Evolutionary conservation across 768 basidiomycete species (phyloP), one percentile per base, ranked within the genome.

Genomic region (Brasilioporus rufonigricans): DNA sequence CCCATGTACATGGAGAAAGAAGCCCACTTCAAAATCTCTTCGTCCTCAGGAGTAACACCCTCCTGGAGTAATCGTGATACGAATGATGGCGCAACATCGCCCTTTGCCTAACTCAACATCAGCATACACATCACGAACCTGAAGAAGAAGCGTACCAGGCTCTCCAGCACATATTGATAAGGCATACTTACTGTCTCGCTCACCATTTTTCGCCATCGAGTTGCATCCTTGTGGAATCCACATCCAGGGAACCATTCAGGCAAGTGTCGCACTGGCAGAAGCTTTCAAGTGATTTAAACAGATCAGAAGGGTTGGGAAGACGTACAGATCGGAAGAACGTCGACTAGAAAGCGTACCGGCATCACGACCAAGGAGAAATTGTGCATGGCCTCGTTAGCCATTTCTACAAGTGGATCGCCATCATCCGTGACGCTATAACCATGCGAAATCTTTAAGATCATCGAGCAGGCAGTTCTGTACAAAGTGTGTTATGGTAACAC

Each of bases 371-470:
- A 5, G 5, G 36, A 38, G 4, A 38, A 16, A n/a, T 38, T 38
- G 4, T 16, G 36, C 36, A 38, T 38, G n/a, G 36, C 18, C 14
- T 5, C n/a, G 36, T 38, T 38, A n/a, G 36, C 36, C 26, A 62
- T 43, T 41, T 64, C 45, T 24, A 73, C 59, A 47, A 71, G 67
- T 0, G 70, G 71, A 58, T 76, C 76, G 24, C 40, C 9, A 12
- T 38, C 36, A 11, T 38, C 36, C 36, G 3, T 38, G 36, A 38
- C 36, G 10, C 18, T 38, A 38, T 38, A 38, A 9, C 18, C 36
- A 38, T 38, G 18, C n/a, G 36, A 38, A 9, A 38, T 38, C 36
- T 38, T 38, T 16, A 9, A 38, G 36, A 38, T 38, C 36, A 38
- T n/a, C n/a, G 36, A 18, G 4, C 13, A 9, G 10, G n/a, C n/a